Base-by-base conservation (phyloP, 2,329 filamentous ascomycete genomes). In the Cucurbitaria berberidis region DNA sequence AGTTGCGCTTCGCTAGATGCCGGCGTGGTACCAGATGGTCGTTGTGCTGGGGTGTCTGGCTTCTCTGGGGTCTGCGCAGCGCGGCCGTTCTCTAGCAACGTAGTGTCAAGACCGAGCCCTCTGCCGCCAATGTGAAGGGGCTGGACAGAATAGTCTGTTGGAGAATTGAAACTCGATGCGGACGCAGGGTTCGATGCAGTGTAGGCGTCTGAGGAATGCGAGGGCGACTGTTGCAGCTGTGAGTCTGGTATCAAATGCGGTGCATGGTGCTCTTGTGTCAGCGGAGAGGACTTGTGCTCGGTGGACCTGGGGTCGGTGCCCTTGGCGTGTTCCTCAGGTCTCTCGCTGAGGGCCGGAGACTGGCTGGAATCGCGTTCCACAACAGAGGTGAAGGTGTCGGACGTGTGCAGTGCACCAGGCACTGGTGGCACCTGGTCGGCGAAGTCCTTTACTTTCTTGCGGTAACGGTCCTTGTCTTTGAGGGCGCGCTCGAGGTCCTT, bases 391-490 rank as follows among this genome's bases (percentile, higher is more conserved):
- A 70, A 65, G 18, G 67, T 70, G 59, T 75, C 69, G 30, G 69
- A 66, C 39, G 68, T 77, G 51, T 69, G 62, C 15, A 69, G 63
- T 48, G 67, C 66, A 26, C 67, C 63, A 22, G 73, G 72, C 26
- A 70, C 55, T 21, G 74, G 73, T 44, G 67, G 77, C 21, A 79
- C 74, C 52, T 82, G 77, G 26, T 77, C 77, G 60, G 85, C 76
- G 53, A 85, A 74, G 50, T 98, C 93, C 75, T 96, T 96, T 38
- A 96, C 74, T 75, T 95, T 96, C 74, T 89, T 93, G 66, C 90
- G 87, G 72, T 98, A 98, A 65, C 89, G 89, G 62, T 98, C 93
- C 76, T 97, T 97, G 64, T 98, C 95, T 72, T 96, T 96, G 60
- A 96, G 76, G 1, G 93, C 87, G 46, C 90, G 86, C 75, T 98